Evolutionary conservation across 1,284 basidiomycete genomes (phyloP).

Genomic region (Schizophyllum amplum): DNA sequence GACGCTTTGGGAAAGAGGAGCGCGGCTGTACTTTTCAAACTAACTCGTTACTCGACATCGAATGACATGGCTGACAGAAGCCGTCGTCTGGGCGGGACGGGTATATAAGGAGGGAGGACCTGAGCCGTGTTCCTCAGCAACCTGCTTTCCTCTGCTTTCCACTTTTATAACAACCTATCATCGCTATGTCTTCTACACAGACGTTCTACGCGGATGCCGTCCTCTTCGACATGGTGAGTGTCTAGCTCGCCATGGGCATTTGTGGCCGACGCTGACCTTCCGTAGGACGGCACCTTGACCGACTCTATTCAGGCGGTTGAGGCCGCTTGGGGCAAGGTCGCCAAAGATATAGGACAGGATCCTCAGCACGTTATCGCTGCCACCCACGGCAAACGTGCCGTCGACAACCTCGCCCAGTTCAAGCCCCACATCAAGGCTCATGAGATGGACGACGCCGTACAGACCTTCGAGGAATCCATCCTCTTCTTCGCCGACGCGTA

Average conservation of each 20-base stretch:
- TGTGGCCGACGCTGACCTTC: slow-evolving; percentile 2
- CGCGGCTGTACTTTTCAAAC: not conserved
- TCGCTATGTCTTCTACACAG: slow-evolving; percentile 1
- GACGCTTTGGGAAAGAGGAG: not conserved
- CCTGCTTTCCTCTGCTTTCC: not conserved
- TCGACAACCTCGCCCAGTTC: slow-evolving; percentile 56
- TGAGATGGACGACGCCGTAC: slow-evolving; percentile 63
- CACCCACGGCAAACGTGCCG: slow-evolving; percentile 69
- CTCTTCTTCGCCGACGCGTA: slow-evolving; percentile 69
- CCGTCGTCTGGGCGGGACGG: not conserved
- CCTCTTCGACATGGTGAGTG: slow-evolving; percentile 65
- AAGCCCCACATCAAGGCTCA: slow-evolving; percentile 49
- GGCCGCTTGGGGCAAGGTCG: slow-evolving; percentile 73
- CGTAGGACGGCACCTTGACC: slow-evolving; percentile 65
- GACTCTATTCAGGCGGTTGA: slow-evolving; percentile 74
- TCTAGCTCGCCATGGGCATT: too few relatives aligned
- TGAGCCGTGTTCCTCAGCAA: not conserved
- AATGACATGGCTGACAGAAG: not conserved
- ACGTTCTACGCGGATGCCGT: slow-evolving; percentile 43
- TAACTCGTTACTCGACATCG: not conserved
- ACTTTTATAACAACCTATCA: slow-evolving; percentile 6
- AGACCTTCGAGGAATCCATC: slow-evolving; percentile 62
- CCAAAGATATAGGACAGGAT: slow-evolving; percentile 60
- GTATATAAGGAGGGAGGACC: not conserved
- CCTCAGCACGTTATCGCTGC: slow-evolving; percentile 59